Base-by-base conservation (phyloP, 331 rosid species). In the Rhamnella rubrinervis region DNA sequence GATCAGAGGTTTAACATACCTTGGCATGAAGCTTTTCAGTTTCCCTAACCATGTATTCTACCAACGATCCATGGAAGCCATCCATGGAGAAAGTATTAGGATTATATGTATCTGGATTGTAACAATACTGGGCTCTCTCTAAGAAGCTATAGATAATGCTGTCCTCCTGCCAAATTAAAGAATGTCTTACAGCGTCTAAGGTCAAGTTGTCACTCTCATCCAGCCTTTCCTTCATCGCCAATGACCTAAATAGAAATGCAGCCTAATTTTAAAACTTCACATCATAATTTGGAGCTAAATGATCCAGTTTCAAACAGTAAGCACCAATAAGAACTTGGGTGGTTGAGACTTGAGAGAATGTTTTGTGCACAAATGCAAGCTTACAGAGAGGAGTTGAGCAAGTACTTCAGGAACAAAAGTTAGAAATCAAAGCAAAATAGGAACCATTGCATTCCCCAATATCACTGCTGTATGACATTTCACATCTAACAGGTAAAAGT, bases 101-200 rank as follows among this genome's bases (percentile, higher is more conserved):
- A 65, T 89, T 83, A 40, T 95, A 95, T 14, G 99, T 83, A 70
- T 88, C 96, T 38, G 77, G 84, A 80, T 91, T 95, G 77, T 83
- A 90, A 62, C 83, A 77, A 69, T 87, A 87, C 31, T 95, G 91
- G 12, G 97, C 87, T 83, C 96, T 90, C 80, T 87, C 99, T 76
- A 95, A 75, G 60, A 95, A 93, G 84, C 85, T 61, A 73, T 76
- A 91, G 25, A 95, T 95, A 59, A 95, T 91, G 83, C 99, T 95
- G 76, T 95, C 99, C 89, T 95, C 99, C 69, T 84, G 99, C 67
- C 90, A 89, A 63, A 91, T 87, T 38, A 95, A 76, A 20, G 97
- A 87, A 50, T 56, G 75, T 50, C 99, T 78, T 75, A 95, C 85
- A 63, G 78, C 71, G 18, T 89, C 96, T 38, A 95, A 86, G 37